Evolutionary conservation across 2,329 filamentous ascomycete species (phyloP).

Genomic region (Ampelomyces quisqualis): DNA sequence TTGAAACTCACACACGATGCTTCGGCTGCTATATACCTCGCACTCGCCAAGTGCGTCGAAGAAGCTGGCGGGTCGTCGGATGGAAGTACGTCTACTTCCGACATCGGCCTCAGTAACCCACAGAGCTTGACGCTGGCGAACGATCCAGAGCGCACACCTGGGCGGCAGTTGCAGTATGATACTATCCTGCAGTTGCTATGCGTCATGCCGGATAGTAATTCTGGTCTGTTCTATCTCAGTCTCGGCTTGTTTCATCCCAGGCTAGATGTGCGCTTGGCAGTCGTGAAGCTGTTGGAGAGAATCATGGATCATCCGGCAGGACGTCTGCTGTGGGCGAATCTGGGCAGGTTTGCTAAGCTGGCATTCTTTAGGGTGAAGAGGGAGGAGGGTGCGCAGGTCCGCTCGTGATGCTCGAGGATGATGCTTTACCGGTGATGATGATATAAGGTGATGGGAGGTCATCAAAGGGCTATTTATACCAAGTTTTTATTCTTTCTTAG

Average conservation of each 20-base stretch:
- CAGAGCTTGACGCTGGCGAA: constrained; percentile 29
- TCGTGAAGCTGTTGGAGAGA: constrained; percentile 77
- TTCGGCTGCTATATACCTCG: constrained; percentile 80
- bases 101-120: constrained; percentile 19
- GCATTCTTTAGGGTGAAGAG: constrained; percentile 78
- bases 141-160: constrained; percentile 24
- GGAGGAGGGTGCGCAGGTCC: too few species aligned
- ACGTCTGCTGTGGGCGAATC: constrained; percentile 83
- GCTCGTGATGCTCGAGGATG: too few species aligned
- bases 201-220: constrained; percentile 80
- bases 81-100: constrained; percentile 19
- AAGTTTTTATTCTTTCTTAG: too few species aligned
- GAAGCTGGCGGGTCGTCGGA: constrained; percentile 30
- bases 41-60: constrained; percentile 72
- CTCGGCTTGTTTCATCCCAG: constrained; percentile 91
- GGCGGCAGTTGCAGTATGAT: constrained; percentile 40
- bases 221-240: constrained; percentile 85
- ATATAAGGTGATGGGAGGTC: too few species aligned
- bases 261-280: constrained; percentile 72
- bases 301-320: constrained; percentile 86
- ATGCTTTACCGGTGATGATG: too few species aligned
- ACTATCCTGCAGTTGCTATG: constrained; percentile 64
- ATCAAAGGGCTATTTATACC: too few species aligned
- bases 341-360: constrained; percentile 86
- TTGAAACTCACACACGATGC: constrained; percentile 75